phyloP scores from a whole-genome alignment of 2,329 filamentous ascomycete genomes.

The Davidsoniella neocaledoniae region DNA sequence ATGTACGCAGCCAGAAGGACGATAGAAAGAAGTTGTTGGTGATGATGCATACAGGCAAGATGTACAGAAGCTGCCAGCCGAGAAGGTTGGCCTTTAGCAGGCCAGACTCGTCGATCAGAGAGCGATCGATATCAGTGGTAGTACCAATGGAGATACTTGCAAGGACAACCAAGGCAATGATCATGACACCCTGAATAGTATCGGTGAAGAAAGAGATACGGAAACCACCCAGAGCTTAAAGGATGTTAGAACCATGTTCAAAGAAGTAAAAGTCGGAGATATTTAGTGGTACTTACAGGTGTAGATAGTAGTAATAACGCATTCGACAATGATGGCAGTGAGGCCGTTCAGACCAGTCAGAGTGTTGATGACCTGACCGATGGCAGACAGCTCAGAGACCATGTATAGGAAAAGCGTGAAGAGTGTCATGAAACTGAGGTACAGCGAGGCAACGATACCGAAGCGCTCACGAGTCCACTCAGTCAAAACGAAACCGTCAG shows the following conservation, averaged over 20 bases:
- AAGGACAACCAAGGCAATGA: conserved; percentile 56
- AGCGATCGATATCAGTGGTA: conserved; percentile 53
- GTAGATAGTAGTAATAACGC: conserved; percentile 63
- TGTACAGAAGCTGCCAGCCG: conserved; percentile 76
- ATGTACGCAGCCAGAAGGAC: conserved; percentile 70
- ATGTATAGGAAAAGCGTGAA: conserved; percentile 77
- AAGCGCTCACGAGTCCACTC: conserved; percentile 73
- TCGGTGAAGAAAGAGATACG: conserved; percentile 72
- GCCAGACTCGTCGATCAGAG: conserved; percentile 50
- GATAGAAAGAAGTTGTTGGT: conserved; percentile 82
- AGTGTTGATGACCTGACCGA: conserved; percentile 61
- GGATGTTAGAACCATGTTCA: conserved; percentile 2
- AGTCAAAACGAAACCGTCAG: conserved; percentile 69
- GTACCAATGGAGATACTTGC: conserved; percentile 63
- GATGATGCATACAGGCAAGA: conserved; percentile 61
- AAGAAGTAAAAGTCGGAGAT: background rate
- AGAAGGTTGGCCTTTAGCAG: conserved; percentile 52
- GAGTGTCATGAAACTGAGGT: conserved; percentile 60
- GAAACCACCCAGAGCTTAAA: conserved; percentile 61
- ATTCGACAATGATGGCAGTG: conserved; percentile 62
- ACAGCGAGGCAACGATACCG: conserved; percentile 50
- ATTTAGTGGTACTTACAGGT: conserved; percentile 39
- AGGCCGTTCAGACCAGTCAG: conserved; percentile 60
- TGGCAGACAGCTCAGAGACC: conserved; percentile 65
- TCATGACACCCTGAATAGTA: conserved; percentile 65